These are phyloP conservation scores for Talaromyces sp. DNA, from an alignment of 2,329 filamentous ascomycete species.

Conservation along the genomic window DNA sequence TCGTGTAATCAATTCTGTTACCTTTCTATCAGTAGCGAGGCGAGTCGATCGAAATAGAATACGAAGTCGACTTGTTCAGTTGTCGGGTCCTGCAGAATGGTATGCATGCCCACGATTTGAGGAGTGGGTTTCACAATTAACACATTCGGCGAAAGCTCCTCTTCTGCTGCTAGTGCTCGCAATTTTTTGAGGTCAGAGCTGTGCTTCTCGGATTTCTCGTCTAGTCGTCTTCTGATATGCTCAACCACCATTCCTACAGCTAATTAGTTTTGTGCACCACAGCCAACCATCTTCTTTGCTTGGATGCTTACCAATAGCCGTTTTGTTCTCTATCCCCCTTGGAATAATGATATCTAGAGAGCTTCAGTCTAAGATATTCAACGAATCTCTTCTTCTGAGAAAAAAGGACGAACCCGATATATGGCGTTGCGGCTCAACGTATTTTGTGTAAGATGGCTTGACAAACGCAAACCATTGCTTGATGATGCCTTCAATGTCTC, in stretches of 20 bases:
- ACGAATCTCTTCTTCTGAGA: not conserved
- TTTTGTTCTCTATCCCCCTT: slow-evolving; percentile 86
- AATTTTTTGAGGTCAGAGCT: slow-evolving; percentile 72
- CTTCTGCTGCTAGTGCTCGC: slow-evolving; percentile 64
- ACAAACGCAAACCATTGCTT: slow-evolving; percentile 98
- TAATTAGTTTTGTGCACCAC: slow-evolving; percentile 17
- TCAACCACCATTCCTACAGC: slow-evolving; percentile 78
- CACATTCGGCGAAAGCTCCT: slow-evolving; percentile 69
- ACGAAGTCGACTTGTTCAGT: slow-evolving; percentile 86
- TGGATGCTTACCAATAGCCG: slow-evolving; percentile 61
- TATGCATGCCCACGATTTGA: slow-evolving; percentile 83
- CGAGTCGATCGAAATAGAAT: slow-evolving; percentile 91
- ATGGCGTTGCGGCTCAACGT: slow-evolving; percentile 84
- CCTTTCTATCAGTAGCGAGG: slow-evolving; percentile 75
- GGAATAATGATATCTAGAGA: slow-evolving; percentile 79
- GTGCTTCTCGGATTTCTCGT: slow-evolving; percentile 79
- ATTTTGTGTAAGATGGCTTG: slow-evolving; percentile 94
- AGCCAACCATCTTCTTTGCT: not conserved
- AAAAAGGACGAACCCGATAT: slow-evolving; percentile 59
- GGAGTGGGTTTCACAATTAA: slow-evolving; percentile 68
- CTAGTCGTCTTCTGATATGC: slow-evolving; percentile 80
- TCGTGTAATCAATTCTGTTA: slow-evolving; percentile 25
- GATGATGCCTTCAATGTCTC: slow-evolving; percentile 91
- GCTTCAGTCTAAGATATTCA: not conserved
- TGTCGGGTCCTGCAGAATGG: slow-evolving; percentile 75